phyloP scores from a whole-genome alignment of 176 grass and related monocot species.

The Pontederia crassipes region DNA sequence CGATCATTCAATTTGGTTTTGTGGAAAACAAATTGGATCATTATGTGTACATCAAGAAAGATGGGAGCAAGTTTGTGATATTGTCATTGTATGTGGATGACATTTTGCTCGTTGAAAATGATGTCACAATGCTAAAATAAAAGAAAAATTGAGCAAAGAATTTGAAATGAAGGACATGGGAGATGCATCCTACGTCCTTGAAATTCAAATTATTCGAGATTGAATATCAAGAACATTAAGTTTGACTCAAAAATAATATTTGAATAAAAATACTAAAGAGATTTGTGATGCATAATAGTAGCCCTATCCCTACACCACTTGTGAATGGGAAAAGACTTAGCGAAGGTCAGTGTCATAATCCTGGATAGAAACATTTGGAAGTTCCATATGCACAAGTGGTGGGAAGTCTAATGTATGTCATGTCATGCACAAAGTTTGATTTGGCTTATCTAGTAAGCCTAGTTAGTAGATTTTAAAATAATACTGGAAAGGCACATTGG shows the following conservation, averaged over 20 bases:
- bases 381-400: not conserved
- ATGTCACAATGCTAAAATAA: no score
- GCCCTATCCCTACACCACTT: not conserved
- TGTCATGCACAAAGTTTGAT: not conserved
- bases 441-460: not conserved
- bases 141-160: no score
- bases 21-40: no score
- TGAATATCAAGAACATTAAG: not conserved
- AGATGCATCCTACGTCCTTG: not conserved
- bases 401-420: not conserved
- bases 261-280: not conserved
- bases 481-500: not conserved
- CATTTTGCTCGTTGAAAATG: no score
- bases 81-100: no score
- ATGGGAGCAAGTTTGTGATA: no score
- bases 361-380: not conserved
- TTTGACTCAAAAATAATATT: not conserved
- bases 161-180: not conserved
- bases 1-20: no score
- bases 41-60: no score
- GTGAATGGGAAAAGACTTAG: not conserved
- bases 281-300: not conserved
- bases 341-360: not conserved
- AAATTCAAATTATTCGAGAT: not conserved
- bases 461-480: slow-evolving; percentile 4